Evolutionary conservation across 257 asterid species (phyloP), one percentile per base, ranked within the genome.

Genomic region (Jacaranda copaia): DNA sequence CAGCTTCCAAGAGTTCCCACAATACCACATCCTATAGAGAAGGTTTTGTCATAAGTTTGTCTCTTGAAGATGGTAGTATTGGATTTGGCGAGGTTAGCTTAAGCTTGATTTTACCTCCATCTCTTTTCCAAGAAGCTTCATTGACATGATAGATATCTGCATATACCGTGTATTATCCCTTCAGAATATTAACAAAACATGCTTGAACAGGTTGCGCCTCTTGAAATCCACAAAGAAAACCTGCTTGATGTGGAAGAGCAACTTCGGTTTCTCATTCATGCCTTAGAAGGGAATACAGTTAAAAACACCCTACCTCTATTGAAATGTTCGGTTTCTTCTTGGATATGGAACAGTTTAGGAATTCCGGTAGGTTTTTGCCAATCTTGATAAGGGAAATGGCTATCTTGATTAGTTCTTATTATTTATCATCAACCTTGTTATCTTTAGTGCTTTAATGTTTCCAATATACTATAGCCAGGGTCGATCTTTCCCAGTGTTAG

Each of bases 291-390:
- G 79, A 86, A 84, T 15, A 84, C 90, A 73, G 74, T 87, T 36
- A 83, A 81, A 75, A 79, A 85, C 75, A 74, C 48, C 40, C 85
- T 96, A 74, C 89, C 96, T 68, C 75, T 96, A 48, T 83, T 96
- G 79, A 96, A 90, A 83, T 80, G 87, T 52, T 93, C 97, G 6
- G 58, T 93, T 85, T 85, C 97, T 51, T 85, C 90, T 68, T 96
- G 99, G 99, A 87, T 96, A 88, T 90, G 97, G 97, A 88, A 87
- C 83, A 77, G 72, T 65, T 83, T 96, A 83, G 97, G 99, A 72
- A 88, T 93, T 74, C 85, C 84, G 85, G 99, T 96, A 90, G 62
- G 93, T 81, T 74, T 74, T 52, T 20, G 63, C 43, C 70, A 66
- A 43, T 74, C 72, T 58, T 70, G 38, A 32, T 65, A 72, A 38